Evolutionary conservation across 345 rosid species (phyloP).

Genomic region (Aethionema arabicum): DNA sequence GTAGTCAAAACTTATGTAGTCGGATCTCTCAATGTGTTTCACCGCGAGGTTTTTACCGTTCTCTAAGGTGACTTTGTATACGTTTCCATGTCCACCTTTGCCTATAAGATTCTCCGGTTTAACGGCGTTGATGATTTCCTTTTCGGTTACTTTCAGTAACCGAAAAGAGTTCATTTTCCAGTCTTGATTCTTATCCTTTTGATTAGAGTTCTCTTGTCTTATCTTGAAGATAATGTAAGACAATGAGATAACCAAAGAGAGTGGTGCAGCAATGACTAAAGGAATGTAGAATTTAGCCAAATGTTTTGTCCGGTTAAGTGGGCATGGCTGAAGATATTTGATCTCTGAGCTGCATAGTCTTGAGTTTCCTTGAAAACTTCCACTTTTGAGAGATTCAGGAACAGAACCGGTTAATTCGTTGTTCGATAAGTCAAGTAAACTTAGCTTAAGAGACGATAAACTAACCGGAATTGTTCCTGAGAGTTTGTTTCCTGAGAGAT

Average conservation of each 20-base stretch:
- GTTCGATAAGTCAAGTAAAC: slow-evolving; percentile 76
- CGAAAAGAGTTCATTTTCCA: slow-evolving; percentile 74
- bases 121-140: slow-evolving; percentile 59
- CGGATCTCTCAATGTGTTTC: slow-evolving; percentile 65
- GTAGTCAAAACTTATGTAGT: slow-evolving; percentile 2
- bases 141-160: slow-evolving; percentile 53
- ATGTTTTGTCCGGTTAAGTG: slow-evolving; percentile 28
- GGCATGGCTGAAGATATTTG: slow-evolving; percentile 46
- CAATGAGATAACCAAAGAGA: slow-evolving; percentile 39
- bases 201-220: slow-evolving; percentile 35
- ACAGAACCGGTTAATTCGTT: slow-evolving; percentile 61
- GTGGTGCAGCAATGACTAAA: slow-evolving; percentile 41
- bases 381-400: slow-evolving; percentile 51
- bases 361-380: slow-evolving; percentile 58
- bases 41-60: slow-evolving; percentile 71
- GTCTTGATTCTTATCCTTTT: slow-evolving; percentile 39
- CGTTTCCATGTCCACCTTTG: slow-evolving; percentile 83
- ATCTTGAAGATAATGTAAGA: slow-evolving; percentile 42
- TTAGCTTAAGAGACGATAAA: slow-evolving; percentile 53
- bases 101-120: slow-evolving; percentile 76
- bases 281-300: slow-evolving; percentile 41
- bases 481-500: slow-evolving; percentile 64
- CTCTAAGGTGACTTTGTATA: slow-evolving; percentile 59
- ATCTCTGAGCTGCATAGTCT: slow-evolving; percentile 60
- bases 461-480: slow-evolving; percentile 66